These are phyloP conservation scores for Phellinidium pouzarii DNA, from an alignment of 1,284 basidiomycete species.

Conservation along the genomic window DNA sequence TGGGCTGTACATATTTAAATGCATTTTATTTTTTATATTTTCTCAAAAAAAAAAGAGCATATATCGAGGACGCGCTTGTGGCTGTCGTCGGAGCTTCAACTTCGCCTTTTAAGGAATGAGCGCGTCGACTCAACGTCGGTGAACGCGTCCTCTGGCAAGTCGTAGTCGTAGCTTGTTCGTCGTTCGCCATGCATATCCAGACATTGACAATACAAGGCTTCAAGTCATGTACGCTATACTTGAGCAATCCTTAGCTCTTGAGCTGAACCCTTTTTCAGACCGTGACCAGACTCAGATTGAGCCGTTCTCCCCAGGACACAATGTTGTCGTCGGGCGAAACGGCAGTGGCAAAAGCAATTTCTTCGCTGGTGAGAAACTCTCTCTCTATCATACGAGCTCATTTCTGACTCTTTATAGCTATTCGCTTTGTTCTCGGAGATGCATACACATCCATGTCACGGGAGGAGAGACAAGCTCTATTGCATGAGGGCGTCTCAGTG, in stretches of 20 bases:
- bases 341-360: conserved; percentile 97
- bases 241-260: neutral
- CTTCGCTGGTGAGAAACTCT: conserved; percentile 65
- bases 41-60: too few relatives aligned
- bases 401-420: conserved; percentile 45
- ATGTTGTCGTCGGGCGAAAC: conserved; percentile 93
- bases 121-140: neutral
- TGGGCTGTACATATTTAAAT: too few relatives aligned
- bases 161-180: too few relatives aligned
- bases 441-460: conserved; percentile 94
- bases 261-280: conserved; percentile 37
- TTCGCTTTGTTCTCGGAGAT: conserved; percentile 96
- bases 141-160: conserved; percentile 13
- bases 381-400: neutral
- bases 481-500: conserved; percentile 90
- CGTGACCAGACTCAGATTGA: conserved; percentile 79
- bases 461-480: conserved; percentile 86
- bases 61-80: neutral
- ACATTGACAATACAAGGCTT: conserved; percentile 94
- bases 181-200: conserved; percentile 70
- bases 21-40: too few relatives aligned
- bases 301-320: conserved; percentile 79
- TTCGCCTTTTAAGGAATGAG: neutral
- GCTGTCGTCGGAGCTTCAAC: neutral
- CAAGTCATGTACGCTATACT: conserved; percentile 75